Percentiles rank a stretch among this genome's conserved stretches.
These are phyloP conservation scores for Sporothrix mexicana DNA, from an alignment of 2,329 filamentous ascomycete species.

Conservation along the genomic window DNA sequence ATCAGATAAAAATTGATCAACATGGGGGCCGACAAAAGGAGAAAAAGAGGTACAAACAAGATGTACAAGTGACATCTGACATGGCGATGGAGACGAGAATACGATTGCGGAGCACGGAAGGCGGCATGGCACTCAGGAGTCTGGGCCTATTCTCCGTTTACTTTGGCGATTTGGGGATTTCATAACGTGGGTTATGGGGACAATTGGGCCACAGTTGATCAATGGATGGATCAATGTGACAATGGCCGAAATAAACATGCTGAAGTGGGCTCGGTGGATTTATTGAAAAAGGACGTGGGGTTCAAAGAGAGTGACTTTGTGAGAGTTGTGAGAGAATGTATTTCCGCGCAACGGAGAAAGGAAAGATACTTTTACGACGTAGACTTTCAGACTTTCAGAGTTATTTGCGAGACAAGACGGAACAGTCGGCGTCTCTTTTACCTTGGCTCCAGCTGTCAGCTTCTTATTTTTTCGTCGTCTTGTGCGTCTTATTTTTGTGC, in stretches of 20 bases:
- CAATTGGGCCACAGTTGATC: neutral
- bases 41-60: neutral
- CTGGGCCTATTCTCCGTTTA: neutral
- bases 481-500: too few species aligned
- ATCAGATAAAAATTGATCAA: conserved; percentile 7
- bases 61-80: neutral
- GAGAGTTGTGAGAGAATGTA: neutral
- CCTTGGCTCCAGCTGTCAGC: neutral
- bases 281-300: neutral
- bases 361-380: neutral
- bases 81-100: neutral
- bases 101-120: neutral
- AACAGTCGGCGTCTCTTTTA: conserved; percentile 3
- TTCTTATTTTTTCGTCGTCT: neutral
- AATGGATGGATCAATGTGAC: neutral
- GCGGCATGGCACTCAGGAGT: neutral
- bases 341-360: neutral
- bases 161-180: neutral
- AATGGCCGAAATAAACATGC: conserved; percentile 9
- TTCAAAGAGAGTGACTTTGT: neutral
- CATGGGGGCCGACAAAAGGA: neutral
- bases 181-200: neutral
- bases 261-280: neutral
- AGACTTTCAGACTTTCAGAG: neutral
- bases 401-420: neutral